A percentile compares a stretch with the other conserved stretches of the same genome.
Conservation (phyloP, 345 rosid genomes). For the Pugionium dolabratum region DNA sequence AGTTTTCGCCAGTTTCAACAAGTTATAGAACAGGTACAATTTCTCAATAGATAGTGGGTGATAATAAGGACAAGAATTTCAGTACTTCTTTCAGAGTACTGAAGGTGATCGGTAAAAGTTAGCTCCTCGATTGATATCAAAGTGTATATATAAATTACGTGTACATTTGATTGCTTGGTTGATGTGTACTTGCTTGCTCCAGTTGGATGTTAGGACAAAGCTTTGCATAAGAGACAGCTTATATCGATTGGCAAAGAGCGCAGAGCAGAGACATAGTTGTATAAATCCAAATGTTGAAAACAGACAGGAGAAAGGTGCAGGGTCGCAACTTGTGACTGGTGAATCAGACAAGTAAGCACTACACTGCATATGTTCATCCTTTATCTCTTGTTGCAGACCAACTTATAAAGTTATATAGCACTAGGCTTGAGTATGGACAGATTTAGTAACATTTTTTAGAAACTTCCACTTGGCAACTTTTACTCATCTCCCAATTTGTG, state of each 20-base stretch:
- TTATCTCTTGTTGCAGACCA: background rate
- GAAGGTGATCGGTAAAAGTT: conserved; percentile 12
- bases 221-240: conserved; percentile 87
- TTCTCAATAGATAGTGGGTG: background rate
- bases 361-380: background rate
- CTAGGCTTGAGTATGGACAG: no score
- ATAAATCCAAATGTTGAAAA: conserved; percentile 41
- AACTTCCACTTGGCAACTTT: no score
- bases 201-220: conserved; percentile 86
- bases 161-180: conserved; percentile 11
- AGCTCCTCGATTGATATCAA: background rate
- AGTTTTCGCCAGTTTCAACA: conserved; percentile 82
- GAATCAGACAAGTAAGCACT: conserved; percentile 62
- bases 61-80: background rate
- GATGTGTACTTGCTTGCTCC: conserved; percentile 21
- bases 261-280: conserved; percentile 71
- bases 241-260: conserved; percentile 84
- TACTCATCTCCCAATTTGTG: background rate
- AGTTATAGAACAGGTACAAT: conserved; percentile 65
- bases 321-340: conserved; percentile 43
- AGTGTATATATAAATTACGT: background rate
- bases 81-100: background rate
- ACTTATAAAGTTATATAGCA: no score
- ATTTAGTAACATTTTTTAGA: no score
- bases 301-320: conserved; percentile 44